phyloP scores from a whole-genome alignment of 352 stramenopile species.

The Poterioochromonas sp. region DNA sequence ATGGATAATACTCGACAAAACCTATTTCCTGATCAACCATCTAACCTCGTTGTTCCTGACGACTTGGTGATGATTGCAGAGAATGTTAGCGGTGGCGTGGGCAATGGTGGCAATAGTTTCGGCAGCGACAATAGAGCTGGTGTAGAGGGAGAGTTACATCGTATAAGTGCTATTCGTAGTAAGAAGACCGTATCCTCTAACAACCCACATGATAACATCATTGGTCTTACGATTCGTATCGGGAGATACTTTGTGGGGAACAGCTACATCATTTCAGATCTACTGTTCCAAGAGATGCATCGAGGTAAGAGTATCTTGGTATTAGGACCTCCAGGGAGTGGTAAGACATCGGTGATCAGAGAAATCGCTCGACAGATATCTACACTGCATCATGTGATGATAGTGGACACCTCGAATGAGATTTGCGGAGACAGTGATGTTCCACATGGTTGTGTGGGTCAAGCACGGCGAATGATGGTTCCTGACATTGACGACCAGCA shows the following conservation, averaged over 20 bases:
- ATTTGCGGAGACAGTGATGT: slow-evolving; percentile 67
- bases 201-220: slow-evolving; percentile 39
- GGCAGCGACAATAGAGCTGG: slow-evolving; percentile 63
- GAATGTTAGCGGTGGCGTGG: too few relatives aligned
- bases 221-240: slow-evolving; percentile 63
- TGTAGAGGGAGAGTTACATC: slow-evolving; percentile 61
- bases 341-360: slow-evolving; percentile 71
- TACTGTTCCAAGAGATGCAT: slow-evolving; percentile 57
- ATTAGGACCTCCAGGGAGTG: slow-evolving; percentile 47
- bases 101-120: too few relatives aligned
- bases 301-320: not conserved
- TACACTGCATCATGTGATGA: slow-evolving; percentile 52
- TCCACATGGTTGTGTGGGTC: slow-evolving; percentile 61
- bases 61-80: too few relatives aligned
- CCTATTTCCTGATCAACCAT: too few relatives aligned
- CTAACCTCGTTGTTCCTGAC: too few relatives aligned
- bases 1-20: too few relatives aligned
- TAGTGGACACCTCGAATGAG: slow-evolving; percentile 79
- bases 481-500: slow-evolving; percentile 56
- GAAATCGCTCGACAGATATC: slow-evolving; percentile 59
- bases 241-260: slow-evolving; percentile 60
- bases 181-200: too few relatives aligned
- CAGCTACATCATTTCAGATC: slow-evolving; percentile 56
- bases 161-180: too few relatives aligned
- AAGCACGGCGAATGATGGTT: slow-evolving; percentile 67